Conservation (phyloP, 1,284 basidiomycete species). For the Apiotrichum siamense region DNA sequence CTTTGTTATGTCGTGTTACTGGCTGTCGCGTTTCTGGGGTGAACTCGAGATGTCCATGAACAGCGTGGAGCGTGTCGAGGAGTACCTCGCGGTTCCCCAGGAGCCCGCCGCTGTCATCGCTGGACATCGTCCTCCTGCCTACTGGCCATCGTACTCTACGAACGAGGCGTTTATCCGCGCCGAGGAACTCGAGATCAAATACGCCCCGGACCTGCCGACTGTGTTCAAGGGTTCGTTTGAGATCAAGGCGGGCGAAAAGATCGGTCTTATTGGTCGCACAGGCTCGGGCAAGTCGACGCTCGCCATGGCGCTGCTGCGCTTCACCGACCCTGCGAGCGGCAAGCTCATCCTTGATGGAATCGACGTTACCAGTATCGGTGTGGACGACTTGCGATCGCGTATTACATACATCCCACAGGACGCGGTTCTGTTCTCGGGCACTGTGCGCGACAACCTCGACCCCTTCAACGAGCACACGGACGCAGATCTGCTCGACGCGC, state of each 20-base stretch:
- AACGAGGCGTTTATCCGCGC: slow-evolving; percentile 53
- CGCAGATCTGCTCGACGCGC: slow-evolving; percentile 57
- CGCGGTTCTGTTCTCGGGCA: slow-evolving; percentile 79
- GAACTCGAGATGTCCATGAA: slow-evolving; percentile 56
- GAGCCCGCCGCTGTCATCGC: slow-evolving; percentile 71
- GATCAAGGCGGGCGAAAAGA: slow-evolving; percentile 66
- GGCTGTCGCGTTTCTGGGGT: slow-evolving; percentile 46
- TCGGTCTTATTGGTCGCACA: slow-evolving; percentile 54
- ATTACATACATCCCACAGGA: slow-evolving; percentile 54
- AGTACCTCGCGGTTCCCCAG: slow-evolving; percentile 80
- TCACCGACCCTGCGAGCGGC: slow-evolving; percentile 75
- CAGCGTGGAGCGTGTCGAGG: slow-evolving; percentile 77
- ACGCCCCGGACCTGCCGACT: slow-evolving; percentile 73
- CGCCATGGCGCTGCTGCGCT: slow-evolving; percentile 78
- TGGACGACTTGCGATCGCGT: slow-evolving; percentile 61
- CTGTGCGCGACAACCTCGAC: slow-evolving; percentile 77
- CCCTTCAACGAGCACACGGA: slow-evolving; percentile 81
- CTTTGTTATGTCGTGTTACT: slow-evolving; percentile 45
- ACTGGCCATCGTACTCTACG: slow-evolving; percentile 63
- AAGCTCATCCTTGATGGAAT: slow-evolving; percentile 79
- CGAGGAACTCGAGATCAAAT: slow-evolving; percentile 70
- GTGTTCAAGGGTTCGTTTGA: slow-evolving; percentile 74
- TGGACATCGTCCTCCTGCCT: slow-evolving; percentile 64
- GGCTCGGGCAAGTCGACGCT: slow-evolving; percentile 55
- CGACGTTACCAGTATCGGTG: slow-evolving; percentile 78